Evolutionary conservation across 371 early-diverging fungal genomes (phyloP), one percentile per base, ranked within the genome.

Genomic region (Gilbertella persicaria): DNA sequence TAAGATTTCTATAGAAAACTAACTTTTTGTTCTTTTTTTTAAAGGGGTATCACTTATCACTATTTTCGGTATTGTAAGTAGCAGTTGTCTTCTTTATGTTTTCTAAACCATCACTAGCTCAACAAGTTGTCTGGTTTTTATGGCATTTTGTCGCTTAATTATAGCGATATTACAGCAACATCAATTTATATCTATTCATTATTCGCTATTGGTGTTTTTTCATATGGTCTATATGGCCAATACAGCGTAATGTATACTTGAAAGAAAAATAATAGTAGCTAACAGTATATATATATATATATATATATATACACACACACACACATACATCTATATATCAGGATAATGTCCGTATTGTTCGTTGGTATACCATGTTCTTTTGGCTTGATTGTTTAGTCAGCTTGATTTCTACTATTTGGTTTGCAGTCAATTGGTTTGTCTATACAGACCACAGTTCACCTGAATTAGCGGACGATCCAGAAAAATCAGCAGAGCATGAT

Each of bases 71-170:
- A 68, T 74, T 36, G 75, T 74, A 64, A 74, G 65, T 54, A 7
- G 17, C 26, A 29, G 21, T 12, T 26, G 12, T 19, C 21, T 42
- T 46, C 21, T 12, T 10, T 12, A 35, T 42, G 44, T 24, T 39
- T 16, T 6, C 26, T 41, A 3, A 19, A 24, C n/a, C 8, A n/a
- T 43, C 20, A 25, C 9, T 37, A 74, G 75, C 33, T 74, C 7
- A 74, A 74, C 53, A 74, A 74, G 42, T 37, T 74, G 19, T 71
- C 71, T 43, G 75, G 75, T 19, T 74, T 74, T 36, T 74, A 71
- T 52, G 75, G 75, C 3, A 55, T 74, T 24, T 35, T 69, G 25
- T 74, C 71, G 17, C 66, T 74, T 17, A 67, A 68, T 29, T 60
- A 52, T 16, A 59, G 55, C 14, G 71, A 71, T 40, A 45, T 41